These are phyloP conservation scores for Cyclotella baltica DNA, from an alignment of 108 stramenopile genomes.

Conservation along the genomic window DNA sequence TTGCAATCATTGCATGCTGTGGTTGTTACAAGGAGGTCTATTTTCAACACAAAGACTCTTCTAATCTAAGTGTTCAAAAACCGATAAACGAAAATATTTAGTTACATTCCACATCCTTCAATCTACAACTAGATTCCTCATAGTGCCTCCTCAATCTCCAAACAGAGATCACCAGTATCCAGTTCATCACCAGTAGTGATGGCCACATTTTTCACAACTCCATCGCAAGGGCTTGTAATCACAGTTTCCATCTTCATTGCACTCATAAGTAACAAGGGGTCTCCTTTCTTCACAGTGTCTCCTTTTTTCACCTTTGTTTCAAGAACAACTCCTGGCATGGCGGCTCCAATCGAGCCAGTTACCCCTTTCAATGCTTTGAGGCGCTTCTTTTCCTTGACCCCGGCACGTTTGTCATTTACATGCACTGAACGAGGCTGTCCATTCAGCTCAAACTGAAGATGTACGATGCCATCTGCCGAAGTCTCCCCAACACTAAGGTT, in stretches of 20 bases:
- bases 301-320: constrained; percentile 91
- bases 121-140: no score
- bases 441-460: constrained; percentile 94
- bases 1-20: no score
- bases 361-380: constrained; percentile 75
- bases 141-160: constrained; percentile 80
- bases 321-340: constrained; percentile 96
- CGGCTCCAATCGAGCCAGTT: constrained; percentile 77
- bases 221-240: constrained; percentile 82
- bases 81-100: no score
- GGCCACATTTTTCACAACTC: constrained; percentile 76
- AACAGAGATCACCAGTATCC: constrained; percentile 88
- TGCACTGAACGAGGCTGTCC: constrained; percentile 85
- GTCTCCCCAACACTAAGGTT: constrained; percentile 59
- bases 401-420: constrained; percentile 72
- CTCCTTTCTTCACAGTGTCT: constrained; percentile 89
- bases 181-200: constrained; percentile 92
- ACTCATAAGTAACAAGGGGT: constrained; percentile 84
- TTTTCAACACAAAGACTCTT: no score
- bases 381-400: constrained; percentile 33
- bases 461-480: constrained; percentile 77
- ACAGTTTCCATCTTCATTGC: constrained; percentile 99
- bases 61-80: no score
- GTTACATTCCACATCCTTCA: no score
- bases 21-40: no score